A percentile compares a stretch with the other conserved stretches of the same genome.
Conservation (phyloP, 805 yeast species). For the Hanseniaspora clermontiae region DNA sequence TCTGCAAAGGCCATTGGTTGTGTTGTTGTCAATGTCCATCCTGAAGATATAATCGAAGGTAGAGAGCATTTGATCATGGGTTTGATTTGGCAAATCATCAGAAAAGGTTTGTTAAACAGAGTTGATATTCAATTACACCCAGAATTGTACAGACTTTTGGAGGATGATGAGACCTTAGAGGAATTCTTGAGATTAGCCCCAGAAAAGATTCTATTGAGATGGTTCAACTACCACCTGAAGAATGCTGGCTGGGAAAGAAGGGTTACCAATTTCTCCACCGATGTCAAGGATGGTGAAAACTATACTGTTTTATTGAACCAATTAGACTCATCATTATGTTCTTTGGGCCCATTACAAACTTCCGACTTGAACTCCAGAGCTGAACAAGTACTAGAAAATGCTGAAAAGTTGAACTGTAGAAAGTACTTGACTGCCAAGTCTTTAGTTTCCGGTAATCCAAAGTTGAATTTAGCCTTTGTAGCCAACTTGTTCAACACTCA, state of each 20-base stretch:
- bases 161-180: conserved; percentile 93
- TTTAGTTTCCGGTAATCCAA: conserved; percentile 90
- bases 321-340: conserved; percentile 71
- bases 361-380: conserved; percentile 67
- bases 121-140: conserved; percentile 95
- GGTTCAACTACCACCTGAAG: conserved; percentile 93
- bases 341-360: conserved; percentile 70
- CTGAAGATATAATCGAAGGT: conserved; percentile 90
- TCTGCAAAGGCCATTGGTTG: conserved; percentile 99
- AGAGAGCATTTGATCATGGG: conserved; percentile 86
- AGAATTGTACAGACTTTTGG: conserved; percentile 83
- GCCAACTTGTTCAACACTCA: conserved; percentile 93
- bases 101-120: conserved; percentile 87
- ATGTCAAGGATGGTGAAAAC: conserved; percentile 89
- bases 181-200: conserved; percentile 95
- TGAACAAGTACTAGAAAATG: conserved; percentile 70
- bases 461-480: conserved; percentile 89
- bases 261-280: conserved; percentile 74
- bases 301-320: conserved; percentile 83
- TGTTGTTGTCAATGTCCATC: conserved; percentile 92
- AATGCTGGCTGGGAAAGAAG: conserved; percentile 83
- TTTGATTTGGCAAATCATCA: conserved; percentile 90
- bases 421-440: conserved; percentile 90
- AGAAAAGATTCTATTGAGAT: conserved; percentile 87
- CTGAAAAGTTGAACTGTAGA: conserved; percentile 83